A percentile compares a stretch with the other conserved stretches of the same genome.
phyloP scores from a whole-genome alignment of 495 filamentous ascomycete genomes.

The Talaromyces thailandensis region DNA sequence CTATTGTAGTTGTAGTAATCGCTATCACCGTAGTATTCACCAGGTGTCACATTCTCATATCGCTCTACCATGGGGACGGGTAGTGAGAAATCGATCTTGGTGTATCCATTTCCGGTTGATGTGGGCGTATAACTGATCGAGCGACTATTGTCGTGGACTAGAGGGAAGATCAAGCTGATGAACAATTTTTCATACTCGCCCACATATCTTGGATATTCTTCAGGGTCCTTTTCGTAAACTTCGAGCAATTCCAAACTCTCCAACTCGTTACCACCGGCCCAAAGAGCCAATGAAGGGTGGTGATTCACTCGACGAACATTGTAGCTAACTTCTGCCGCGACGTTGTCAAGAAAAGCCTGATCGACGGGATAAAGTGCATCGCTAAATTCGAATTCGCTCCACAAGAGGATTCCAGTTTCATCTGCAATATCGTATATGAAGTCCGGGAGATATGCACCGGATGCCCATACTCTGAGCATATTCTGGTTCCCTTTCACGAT shows the following conservation, averaged over 20 bases:
- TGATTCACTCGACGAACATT: conserved; percentile 57
- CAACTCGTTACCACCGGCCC: conserved; percentile 61
- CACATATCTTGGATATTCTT: conserved; percentile 34
- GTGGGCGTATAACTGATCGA: conserved; percentile 62
- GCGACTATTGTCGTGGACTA: conserved; percentile 54
- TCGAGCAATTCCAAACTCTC: conserved; percentile 45
- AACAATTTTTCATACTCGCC: conserved; percentile 56
- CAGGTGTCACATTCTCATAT: conserved; percentile 48
- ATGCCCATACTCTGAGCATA: conserved; percentile 62
- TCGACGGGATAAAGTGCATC: conserved; percentile 55
- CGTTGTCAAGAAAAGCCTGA: conserved; percentile 48
- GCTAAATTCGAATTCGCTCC: conserved; percentile 61
- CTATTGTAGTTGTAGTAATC: conserved; percentile 63
- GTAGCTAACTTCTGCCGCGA: conserved; percentile 48
- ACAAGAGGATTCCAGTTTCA: conserved; percentile 54
- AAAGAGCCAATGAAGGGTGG: conserved; percentile 58
- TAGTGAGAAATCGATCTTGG: conserved; percentile 45
- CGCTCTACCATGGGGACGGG: conserved; percentile 51
- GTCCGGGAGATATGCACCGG: conserved; percentile 54
- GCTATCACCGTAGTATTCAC: conserved; percentile 56
- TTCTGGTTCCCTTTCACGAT: conserved; percentile 55
- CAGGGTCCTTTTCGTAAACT: conserved; percentile 36
- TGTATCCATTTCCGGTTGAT: conserved; percentile 59
- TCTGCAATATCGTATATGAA: conserved; percentile 64
- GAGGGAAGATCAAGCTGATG: conserved; percentile 47